phyloP scores from a whole-genome alignment of 176 grass and related monocot species.

The Rhynchospora tenuis region DNA sequence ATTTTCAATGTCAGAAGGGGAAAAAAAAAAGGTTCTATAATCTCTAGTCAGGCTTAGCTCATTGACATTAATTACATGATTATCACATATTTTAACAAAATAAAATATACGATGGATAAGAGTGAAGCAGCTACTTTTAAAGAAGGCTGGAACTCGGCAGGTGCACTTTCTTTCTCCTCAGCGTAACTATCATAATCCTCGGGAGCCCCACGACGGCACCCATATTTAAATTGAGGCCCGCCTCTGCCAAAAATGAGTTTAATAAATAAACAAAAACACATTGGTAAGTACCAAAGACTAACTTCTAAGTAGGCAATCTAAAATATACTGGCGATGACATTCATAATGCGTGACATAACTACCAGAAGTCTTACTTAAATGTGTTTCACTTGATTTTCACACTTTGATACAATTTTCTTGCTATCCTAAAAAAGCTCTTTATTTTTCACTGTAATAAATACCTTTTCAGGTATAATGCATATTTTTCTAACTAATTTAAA shows the following conservation, averaged over 20 bases:
- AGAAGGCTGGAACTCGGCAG: slow-evolving; percentile 71
- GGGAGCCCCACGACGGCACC: slow-evolving; percentile 48
- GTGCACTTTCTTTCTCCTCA: slow-evolving; percentile 59
- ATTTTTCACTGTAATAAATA: not conserved
- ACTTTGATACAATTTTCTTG: not conserved
- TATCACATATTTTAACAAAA: not conserved
- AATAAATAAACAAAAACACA: not conserved
- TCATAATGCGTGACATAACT: not conserved
- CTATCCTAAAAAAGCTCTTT: too few relatives aligned
- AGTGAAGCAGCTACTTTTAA: slow-evolving; percentile 51
- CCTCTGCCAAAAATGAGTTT: slow-evolving; percentile 28
- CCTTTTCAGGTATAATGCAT: not conserved
- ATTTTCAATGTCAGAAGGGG: too few relatives aligned
- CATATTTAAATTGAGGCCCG: slow-evolving; percentile 57
- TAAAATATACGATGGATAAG: not conserved
- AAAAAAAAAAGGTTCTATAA: not conserved
- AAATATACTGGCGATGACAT: not conserved
- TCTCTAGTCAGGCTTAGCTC: not conserved
- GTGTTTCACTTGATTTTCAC: not conserved
- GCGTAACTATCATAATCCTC: slow-evolving; percentile 48
- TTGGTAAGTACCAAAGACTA: not conserved
- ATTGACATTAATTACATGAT: not conserved
- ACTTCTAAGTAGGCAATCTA: not conserved
- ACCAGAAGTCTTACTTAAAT: not conserved
- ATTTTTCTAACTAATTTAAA: not conserved